A percentile compares a stretch with the other conserved stretches of the same genome.
Conservation (phyloP, 2,329 filamentous ascomycete species). For the Alternaria rosae region DNA sequence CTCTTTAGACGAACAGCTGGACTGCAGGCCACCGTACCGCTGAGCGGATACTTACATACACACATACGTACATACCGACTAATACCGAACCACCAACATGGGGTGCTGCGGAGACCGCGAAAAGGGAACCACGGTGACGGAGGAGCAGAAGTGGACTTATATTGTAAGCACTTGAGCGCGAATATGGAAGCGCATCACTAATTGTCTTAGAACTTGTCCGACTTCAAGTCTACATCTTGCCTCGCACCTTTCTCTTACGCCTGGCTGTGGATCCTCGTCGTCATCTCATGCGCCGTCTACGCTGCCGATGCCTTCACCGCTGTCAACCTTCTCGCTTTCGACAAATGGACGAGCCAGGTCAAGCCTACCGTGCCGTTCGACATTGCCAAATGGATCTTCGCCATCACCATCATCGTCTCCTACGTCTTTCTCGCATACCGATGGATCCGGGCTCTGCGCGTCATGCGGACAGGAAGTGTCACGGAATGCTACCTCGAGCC, state of each 20-base stretch:
- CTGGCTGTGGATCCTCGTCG: slow-evolving; percentile 81
- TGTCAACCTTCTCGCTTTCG: slow-evolving; percentile 86
- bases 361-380: slow-evolving; percentile 77
- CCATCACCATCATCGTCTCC: slow-evolving; percentile 88
- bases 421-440: slow-evolving; percentile 83
- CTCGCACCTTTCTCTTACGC: slow-evolving; percentile 80
- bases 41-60: slow-evolving; percentile 41
- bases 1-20: slow-evolving; percentile 48
- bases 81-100: slow-evolving; percentile 43
- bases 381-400: slow-evolving; percentile 94
- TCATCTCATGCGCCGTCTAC: slow-evolving; percentile 85
- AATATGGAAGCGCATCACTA: slow-evolving; percentile 18
- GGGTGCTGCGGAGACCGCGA: slow-evolving; percentile 50
- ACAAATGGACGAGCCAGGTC: slow-evolving; percentile 86
- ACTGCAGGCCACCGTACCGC: slow-evolving; percentile 42
- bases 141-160: slow-evolving; percentile 80
- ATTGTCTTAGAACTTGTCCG: slow-evolving; percentile 57
- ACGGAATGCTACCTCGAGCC: slow-evolving; percentile 92
- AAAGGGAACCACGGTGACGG: slow-evolving; percentile 49
- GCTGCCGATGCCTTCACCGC: slow-evolving; percentile 91
- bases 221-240: slow-evolving; percentile 86
- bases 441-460: slow-evolving; percentile 78
- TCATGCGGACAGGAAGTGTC: slow-evolving; percentile 84
- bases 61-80: slow-evolving; percentile 24
- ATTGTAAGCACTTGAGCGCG: slow-evolving; percentile 68